A percentile compares a stretch with the other conserved stretches of the same genome.
Conservation (phyloP, 306 rosid species). For the Trifolium subterraneum region DNA sequence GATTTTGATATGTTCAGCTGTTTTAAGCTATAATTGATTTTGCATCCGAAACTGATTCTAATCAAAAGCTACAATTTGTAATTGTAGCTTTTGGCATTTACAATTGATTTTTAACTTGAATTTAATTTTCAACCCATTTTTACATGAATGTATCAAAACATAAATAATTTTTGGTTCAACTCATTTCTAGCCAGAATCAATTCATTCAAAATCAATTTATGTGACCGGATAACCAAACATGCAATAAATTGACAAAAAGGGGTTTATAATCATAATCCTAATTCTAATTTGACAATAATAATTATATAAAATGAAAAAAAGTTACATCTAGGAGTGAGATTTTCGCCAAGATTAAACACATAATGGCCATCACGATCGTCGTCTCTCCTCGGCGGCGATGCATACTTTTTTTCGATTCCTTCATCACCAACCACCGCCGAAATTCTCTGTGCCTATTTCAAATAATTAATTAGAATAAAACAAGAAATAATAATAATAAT, state of each 20-base stretch:
- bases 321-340: slow-evolving; percentile 89
- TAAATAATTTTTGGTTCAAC: too few relatives aligned
- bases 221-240: background rate
- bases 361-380: slow-evolving; percentile 98
- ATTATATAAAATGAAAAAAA: background rate
- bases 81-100: too few relatives aligned
- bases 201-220: background rate
- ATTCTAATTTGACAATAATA: background rate
- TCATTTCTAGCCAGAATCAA: background rate
- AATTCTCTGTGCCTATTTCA: slow-evolving; percentile 67
- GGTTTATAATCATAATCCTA: background rate
- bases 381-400: slow-evolving; percentile 84
- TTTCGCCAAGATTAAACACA: slow-evolving; percentile 84
- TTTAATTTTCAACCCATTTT: too few relatives aligned
- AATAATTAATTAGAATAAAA: too few relatives aligned
- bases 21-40: too few relatives aligned
- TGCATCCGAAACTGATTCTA: too few relatives aligned
- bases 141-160: too few relatives aligned
- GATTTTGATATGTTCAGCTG: too few relatives aligned
- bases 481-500: background rate
- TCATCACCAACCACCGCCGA: slow-evolving; percentile 47
- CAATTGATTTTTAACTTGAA: too few relatives aligned
- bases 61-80: too few relatives aligned
- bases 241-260: background rate
- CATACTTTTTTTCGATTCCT: slow-evolving; percentile 54